Evolutionary conservation across 305 asterid species (phyloP).

Genomic region (Caryopteris hybrid): DNA sequence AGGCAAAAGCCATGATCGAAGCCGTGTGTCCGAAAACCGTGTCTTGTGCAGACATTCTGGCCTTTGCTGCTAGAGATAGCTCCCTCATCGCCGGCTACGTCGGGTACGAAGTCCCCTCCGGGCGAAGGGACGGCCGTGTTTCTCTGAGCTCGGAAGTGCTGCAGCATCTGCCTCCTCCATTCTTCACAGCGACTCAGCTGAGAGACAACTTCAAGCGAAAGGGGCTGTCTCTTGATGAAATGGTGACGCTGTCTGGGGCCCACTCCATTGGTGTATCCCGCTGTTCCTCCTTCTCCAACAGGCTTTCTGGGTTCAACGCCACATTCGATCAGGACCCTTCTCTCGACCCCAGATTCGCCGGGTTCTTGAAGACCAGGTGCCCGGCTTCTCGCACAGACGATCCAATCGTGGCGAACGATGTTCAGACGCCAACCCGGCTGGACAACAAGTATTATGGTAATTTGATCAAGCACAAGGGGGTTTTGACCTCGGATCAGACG

Average conservation of each 20-base stretch:
- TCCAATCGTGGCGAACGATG: conserved; percentile 19
- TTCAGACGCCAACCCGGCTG: conserved; percentile 11
- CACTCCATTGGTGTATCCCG: conserved; percentile 45
- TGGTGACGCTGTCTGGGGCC: conserved; percentile 53
- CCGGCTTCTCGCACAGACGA: conserved; percentile 7
- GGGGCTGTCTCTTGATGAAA: conserved; percentile 44
- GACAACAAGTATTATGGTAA: conserved; percentile 41
- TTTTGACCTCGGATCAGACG: conserved; percentile 47
- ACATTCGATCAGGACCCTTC: conserved; percentile 32
- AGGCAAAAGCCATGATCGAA: conserved; percentile 36
- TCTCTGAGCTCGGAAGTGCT: conserved; percentile 35
- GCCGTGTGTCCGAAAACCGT: conserved; percentile 33
- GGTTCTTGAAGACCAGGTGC: conserved; percentile 27
- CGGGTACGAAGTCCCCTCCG: conserved; percentile 32
- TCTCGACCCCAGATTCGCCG: conserved; percentile 26
- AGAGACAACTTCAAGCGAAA: conserved; percentile 27
- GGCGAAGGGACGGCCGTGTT: conserved; percentile 37
- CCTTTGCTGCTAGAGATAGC: conserved; percentile 60
- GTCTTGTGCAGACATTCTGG: conserved; percentile 49
- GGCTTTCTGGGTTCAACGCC: too few relatives aligned
- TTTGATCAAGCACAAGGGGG: conserved; percentile 29
- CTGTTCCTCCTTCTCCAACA: conserved; percentile 29
- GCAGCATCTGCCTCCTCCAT: conserved; percentile 26
- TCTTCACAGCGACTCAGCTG: conserved; percentile 28
- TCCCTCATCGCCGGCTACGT: conserved; percentile 31